Percentiles rank a stretch among this genome's conserved stretches.
phyloP scores from a whole-genome alignment of 352 stramenopile species.

The Hyaloperonospora brassicae region DNA sequence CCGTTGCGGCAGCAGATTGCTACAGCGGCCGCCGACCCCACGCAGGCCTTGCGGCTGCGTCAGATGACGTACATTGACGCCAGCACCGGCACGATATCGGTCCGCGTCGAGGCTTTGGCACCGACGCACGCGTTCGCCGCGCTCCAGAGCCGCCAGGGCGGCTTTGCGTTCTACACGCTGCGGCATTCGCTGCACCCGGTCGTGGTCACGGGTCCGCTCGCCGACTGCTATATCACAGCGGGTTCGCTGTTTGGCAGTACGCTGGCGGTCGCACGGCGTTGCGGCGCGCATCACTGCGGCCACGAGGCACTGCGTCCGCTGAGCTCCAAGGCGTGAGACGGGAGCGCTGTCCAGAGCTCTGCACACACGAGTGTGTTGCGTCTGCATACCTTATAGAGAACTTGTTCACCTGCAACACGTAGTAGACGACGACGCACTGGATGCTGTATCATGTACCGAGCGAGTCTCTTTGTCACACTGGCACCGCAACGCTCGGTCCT shows the following conservation, averaged over 20 bases:
- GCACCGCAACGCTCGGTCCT: conserved; percentile 17
- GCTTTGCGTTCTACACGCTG: conserved; percentile 72
- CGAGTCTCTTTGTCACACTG: conserved; percentile 8
- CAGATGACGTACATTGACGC: conserved; percentile 56
- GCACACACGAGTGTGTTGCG: too few species aligned
- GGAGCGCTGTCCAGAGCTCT: too few species aligned
- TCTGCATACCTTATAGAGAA: too few species aligned
- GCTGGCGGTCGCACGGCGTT: conserved; percentile 62
- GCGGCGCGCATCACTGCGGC: conserved; percentile 38
- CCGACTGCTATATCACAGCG: conserved; percentile 64
- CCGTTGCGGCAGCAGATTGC: conserved; percentile 39
- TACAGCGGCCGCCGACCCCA: conserved; percentile 16
- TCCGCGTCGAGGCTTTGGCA: conserved; percentile 38
- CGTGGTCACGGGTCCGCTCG: conserved; percentile 73
- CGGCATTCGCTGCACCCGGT: conserved; percentile 67
- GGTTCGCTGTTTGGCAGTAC: conserved; percentile 74
- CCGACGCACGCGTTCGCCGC: conserved; percentile 47
- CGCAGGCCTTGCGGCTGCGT: conserved; percentile 31
- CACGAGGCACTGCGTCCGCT: conserved; percentile 18
- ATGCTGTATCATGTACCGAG: neutral
- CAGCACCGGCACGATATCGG: conserved; percentile 34
- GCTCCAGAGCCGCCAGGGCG: conserved; percentile 60
- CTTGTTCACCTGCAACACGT: too few species aligned
- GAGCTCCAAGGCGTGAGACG: too few species aligned
- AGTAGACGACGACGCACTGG: too few species aligned